These are phyloP conservation scores for Taxillus chinensis DNA, from an alignment of 164 flowering plant species.

Conservation along the genomic window DNA sequence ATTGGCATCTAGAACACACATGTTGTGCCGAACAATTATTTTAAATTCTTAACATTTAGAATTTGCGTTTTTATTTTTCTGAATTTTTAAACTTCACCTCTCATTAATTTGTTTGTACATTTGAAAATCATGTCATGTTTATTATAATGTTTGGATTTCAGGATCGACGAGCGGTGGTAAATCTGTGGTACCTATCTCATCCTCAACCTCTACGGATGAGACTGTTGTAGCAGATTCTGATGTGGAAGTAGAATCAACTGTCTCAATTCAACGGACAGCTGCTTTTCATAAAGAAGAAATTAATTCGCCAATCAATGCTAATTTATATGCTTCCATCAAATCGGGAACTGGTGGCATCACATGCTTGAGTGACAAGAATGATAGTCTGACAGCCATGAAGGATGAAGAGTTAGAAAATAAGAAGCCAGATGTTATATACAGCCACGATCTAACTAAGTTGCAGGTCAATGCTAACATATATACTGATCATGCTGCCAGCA, in stretches of 20 bases:
- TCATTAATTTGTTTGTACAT: too few species aligned
- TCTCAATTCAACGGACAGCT: constrained; percentile 21
- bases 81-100: too few species aligned
- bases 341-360: constrained; percentile 10
- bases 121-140: too few species aligned
- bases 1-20: too few species aligned
- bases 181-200: constrained; percentile 55
- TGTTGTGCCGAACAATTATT: too few species aligned
- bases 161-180: not conserved
- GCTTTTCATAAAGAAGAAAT: constrained; percentile 9
- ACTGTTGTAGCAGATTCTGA: constrained; percentile 94
- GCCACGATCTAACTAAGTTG: constrained; percentile 41
- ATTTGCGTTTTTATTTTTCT: too few species aligned
- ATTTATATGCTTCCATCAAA: constrained; percentile 8
- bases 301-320: constrained; percentile 4
- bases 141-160: too few species aligned
- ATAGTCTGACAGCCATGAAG: constrained; percentile 13
- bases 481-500: constrained; percentile 8
- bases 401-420: constrained; percentile 32
- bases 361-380: constrained; percentile 8
- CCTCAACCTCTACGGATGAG: constrained; percentile 90
- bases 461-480: constrained; percentile 11
- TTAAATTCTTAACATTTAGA: too few species aligned
- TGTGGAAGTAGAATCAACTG: constrained; percentile 50
- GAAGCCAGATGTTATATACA: constrained; percentile 51